phyloP scores from a whole-genome alignment of 441 rosid species.

The Pelargonium australe region DNA sequence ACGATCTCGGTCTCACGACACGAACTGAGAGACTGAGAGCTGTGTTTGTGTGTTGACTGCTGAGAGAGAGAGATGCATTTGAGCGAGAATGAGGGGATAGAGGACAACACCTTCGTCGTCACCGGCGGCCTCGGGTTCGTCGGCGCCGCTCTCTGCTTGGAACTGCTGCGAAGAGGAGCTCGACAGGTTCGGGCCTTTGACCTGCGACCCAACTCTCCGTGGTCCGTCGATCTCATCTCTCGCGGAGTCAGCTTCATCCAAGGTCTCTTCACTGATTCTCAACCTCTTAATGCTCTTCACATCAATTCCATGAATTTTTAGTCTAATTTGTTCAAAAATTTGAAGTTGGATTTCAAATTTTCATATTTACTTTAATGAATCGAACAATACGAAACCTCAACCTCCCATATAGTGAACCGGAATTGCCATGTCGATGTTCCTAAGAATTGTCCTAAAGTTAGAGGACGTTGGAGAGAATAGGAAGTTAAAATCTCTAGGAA shows the following conservation, averaged over 20 bases:
- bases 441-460: too few relatives aligned
- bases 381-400: too few relatives aligned
- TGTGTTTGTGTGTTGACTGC: neutral
- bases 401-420: too few relatives aligned
- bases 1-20: too few relatives aligned
- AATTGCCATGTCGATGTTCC: too few relatives aligned
- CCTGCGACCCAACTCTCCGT: conserved; percentile 47
- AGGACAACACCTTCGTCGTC: conserved; percentile 55
- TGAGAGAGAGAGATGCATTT: conserved; percentile 32
- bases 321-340: neutral
- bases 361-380: too few relatives aligned
- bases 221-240: conserved; percentile 44
- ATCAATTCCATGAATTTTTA: too few relatives aligned
- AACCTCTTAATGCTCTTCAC: too few relatives aligned
- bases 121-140: conserved; percentile 76
- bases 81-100: conserved; percentile 70
- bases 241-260: conserved; percentile 52
- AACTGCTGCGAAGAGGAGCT: conserved; percentile 81
- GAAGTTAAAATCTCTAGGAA: too few relatives aligned
- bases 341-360: too few relatives aligned
- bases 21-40: too few relatives aligned
- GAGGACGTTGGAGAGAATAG: too few relatives aligned
- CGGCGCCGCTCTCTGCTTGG: conserved; percentile 71
- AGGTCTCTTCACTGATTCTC: conserved; percentile 30
- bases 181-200: conserved; percentile 74